Percentiles rank a stretch among this genome's conserved stretches.
Conservation (phyloP, 345 rosid genomes). For the Citrus cavaleriei region DNA sequence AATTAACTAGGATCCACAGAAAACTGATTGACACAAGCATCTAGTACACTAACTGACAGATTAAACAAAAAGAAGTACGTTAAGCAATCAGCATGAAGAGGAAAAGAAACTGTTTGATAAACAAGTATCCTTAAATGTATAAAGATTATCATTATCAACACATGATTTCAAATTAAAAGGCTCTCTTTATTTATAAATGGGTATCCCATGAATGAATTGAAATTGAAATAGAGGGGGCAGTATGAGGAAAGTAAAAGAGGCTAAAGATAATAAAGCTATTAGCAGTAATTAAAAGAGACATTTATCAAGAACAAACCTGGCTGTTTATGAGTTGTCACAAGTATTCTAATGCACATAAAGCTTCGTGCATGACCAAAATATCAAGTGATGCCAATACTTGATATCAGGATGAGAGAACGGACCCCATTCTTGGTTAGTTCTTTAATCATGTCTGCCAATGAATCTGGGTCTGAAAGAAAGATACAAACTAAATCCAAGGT, state of each 20-base stretch:
- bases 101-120: background rate
- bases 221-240: background rate
- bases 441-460: background rate
- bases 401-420: background rate
- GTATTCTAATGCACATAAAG: background rate
- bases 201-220: background rate
- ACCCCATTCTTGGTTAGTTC: background rate
- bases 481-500: background rate
- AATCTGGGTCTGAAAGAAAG: conserved; percentile 4
- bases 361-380: background rate
- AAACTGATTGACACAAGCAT: background rate
- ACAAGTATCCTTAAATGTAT: background rate
- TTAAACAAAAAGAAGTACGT: background rate
- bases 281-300: background rate
- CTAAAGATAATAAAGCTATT: background rate
- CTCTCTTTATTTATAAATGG: background rate
- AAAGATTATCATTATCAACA: background rate
- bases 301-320: background rate
- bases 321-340: background rate
- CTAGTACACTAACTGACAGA: background rate
- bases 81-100: background rate
- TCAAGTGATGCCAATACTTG: background rate
- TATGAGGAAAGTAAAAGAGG: background rate
- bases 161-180: background rate
- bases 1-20: background rate